Evolutionary conservation across 805 yeast species (phyloP).

Genomic region (Wickerhamiella australiensis): DNA sequence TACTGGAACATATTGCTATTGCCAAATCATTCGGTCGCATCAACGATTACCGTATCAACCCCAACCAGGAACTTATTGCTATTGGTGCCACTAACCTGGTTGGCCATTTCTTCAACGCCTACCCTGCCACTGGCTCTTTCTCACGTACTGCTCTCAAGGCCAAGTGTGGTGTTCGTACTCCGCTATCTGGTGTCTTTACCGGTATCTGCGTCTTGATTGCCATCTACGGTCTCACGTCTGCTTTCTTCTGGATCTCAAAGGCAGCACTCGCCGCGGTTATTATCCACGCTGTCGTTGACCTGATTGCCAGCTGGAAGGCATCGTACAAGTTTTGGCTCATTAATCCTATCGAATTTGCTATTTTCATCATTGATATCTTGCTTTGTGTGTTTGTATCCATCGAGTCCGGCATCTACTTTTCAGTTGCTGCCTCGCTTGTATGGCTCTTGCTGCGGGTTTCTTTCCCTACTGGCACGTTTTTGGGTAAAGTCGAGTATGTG

Average conservation of each 20-base stretch:
- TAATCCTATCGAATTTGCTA: constrained; percentile 60
- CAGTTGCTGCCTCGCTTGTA: constrained; percentile 73
- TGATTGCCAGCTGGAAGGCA: constrained; percentile 43
- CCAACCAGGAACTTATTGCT: constrained; percentile 89
- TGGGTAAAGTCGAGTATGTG: constrained; percentile 64
- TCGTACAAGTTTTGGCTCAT: constrained; percentile 54
- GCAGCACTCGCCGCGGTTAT: constrained; percentile 80
- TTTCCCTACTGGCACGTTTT: constrained; percentile 67
- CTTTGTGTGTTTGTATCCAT: constrained; percentile 67
- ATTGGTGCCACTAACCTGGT: constrained; percentile 83
- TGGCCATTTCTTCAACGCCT: constrained; percentile 86
- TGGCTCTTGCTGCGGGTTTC: constrained; percentile 61
- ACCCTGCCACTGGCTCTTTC: constrained; percentile 93
- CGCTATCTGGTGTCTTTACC: constrained; percentile 81
- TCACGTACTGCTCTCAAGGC: constrained; percentile 89
- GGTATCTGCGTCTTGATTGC: constrained; percentile 84
- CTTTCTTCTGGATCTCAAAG: constrained; percentile 82
- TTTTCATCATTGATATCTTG: constrained; percentile 60
- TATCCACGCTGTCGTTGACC: constrained; percentile 85
- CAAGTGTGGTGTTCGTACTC: constrained; percentile 91
- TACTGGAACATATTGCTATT: constrained; percentile 86
- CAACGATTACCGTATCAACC: constrained; percentile 79
- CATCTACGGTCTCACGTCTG: constrained; percentile 66
- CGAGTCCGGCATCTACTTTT: constrained; percentile 85
- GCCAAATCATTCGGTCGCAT: constrained; percentile 87